Evolutionary conservation across 495 filamentous ascomycete genomes (phyloP), one percentile per base, ranked within the genome.

Genomic region (Paragyromitra xinjiangensis): DNA sequence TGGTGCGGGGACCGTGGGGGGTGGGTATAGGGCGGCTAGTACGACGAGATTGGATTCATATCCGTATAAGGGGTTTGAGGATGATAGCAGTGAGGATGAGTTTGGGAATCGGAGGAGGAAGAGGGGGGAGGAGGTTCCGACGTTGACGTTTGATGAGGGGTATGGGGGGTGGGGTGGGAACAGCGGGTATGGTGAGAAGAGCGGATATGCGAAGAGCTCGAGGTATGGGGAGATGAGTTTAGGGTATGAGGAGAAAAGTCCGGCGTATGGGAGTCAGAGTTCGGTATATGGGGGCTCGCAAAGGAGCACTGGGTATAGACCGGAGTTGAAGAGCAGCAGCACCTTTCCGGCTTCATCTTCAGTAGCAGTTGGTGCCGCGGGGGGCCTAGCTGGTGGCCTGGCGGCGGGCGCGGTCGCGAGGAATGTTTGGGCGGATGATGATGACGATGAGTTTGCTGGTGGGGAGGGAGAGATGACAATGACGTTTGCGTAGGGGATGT

Each of bases 351-450:
- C 29, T 34, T 34, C 29, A 34, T 34, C 29, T 34, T 34, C 29
- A 34, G 29, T 34, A 34, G 29, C 29, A 34, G 29, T 34, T 34
- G 29, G 29, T 34, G 29, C 29, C 29, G 29, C 29, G 29, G 29
- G 29, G 29, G 29, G 29, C 4, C 29, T 34, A 34, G 29, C 29
- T 34, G 29, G 29, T 3, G 29, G 29, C 4, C 4, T 34, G 29
- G 29, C 29, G 29, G 29, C 29, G 29, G 29, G 29, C 19, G 53
- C 7, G 34, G 19, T 34, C 12, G 91, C 85, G 77, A 90, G 86
- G 58, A 93, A 97, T 84, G 92, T 93, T 8, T 97, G 94, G 94
- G 91, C 90, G 0, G 92, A 95, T 69, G 88, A 91, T 59, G 92
- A 92, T 26, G 87, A 91, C 81, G 84, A 97, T 83, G 84, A 92